A percentile compares a stretch with the other conserved stretches of the same genome.
These are phyloP conservation scores for Sugiyamaella neomexicana DNA, from an alignment of 1,139 yeast species.

Conservation along the genomic window DNA sequence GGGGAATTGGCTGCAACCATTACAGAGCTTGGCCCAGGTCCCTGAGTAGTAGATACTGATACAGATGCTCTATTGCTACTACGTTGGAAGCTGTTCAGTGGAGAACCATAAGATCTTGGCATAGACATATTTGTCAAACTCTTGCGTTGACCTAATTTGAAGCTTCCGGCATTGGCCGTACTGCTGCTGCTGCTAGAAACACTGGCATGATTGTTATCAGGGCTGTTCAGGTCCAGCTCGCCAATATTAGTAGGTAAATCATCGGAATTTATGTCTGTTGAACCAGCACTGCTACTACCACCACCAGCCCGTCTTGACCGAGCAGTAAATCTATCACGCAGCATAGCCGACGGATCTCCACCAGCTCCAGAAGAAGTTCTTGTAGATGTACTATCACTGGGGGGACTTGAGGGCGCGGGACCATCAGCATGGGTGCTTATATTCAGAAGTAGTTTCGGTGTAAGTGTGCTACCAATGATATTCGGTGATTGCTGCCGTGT, in stretches of 20 bases:
- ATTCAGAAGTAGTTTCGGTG: conserved; percentile 3
- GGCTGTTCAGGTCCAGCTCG: conserved; percentile 29
- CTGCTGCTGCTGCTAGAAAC: conserved; percentile 7
- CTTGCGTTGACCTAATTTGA: conserved; percentile 22
- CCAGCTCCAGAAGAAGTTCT: conserved; percentile 12
- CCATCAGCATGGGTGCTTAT: conserved; percentile 2
- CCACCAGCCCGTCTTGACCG: conserved; percentile 10
- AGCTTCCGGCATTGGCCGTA: not conserved
- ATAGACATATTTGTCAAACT: conserved; percentile 28
- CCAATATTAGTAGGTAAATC: conserved; percentile 22
- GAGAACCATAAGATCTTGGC: conserved; percentile 26
- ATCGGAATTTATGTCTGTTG: conserved; percentile 3
- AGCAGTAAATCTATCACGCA: conserved; percentile 1
- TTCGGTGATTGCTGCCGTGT: not conserved
- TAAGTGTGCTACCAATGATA: conserved; percentile 3
- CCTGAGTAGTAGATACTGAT: not conserved
- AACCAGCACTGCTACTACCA: conserved; percentile 9
- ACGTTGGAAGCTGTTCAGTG: conserved; percentile 27
- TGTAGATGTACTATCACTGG: not conserved
- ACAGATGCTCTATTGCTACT: conserved; percentile 12
- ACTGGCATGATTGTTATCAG: conserved; percentile 1
- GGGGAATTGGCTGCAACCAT: conserved; percentile 28
- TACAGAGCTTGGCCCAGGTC: conserved; percentile 14
- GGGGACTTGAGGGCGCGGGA: not conserved
- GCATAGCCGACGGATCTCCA: conserved; percentile 1